These are phyloP conservation scores for Nemania diffusa DNA, from an alignment of 2,329 filamentous ascomycete genomes.

Conservation along the genomic window DNA sequence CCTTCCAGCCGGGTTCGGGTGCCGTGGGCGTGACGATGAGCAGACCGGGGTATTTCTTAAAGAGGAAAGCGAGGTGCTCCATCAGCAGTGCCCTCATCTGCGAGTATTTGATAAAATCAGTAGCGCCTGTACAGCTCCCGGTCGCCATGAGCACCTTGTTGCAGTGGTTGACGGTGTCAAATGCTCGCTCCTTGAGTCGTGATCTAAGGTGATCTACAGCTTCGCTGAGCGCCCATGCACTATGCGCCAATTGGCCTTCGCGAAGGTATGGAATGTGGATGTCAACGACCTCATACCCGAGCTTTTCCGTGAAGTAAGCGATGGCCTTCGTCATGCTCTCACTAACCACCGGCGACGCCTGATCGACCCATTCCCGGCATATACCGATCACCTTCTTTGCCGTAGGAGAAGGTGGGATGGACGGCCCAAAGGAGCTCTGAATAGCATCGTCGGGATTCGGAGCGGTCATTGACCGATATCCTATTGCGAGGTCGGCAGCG, in stretches of 20 bases:
- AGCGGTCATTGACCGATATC: constrained; percentile 82
- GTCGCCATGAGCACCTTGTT: constrained; percentile 78
- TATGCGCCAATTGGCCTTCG: constrained; percentile 81
- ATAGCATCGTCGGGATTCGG: constrained; percentile 72
- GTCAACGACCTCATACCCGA: constrained; percentile 64
- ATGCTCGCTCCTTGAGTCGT: constrained; percentile 56
- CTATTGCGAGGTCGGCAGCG: constrained; percentile 79
- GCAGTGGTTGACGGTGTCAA: constrained; percentile 68
- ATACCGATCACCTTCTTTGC: constrained; percentile 75
- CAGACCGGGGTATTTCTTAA: constrained; percentile 75
- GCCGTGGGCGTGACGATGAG: constrained; percentile 83
- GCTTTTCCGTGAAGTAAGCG: constrained; percentile 59
- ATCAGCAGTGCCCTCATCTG: constrained; percentile 77
- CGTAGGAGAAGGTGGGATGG: constrained; percentile 55
- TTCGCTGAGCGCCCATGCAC: constrained; percentile 80
- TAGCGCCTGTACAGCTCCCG: constrained; percentile 70
- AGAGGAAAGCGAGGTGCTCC: constrained; percentile 56
- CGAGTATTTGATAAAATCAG: constrained; percentile 78
- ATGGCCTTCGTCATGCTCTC: constrained; percentile 69
- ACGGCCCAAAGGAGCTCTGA: constrained; percentile 72
- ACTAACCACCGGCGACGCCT: constrained; percentile 71
- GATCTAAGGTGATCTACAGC: constrained; percentile 61
- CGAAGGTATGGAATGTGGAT: constrained; percentile 73
- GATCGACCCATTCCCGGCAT: constrained; percentile 74
- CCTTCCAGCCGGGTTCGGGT: constrained; percentile 79